Evolutionary conservation across 306 rosid species (phyloP).

Genomic region (Fagus crenata): DNA sequence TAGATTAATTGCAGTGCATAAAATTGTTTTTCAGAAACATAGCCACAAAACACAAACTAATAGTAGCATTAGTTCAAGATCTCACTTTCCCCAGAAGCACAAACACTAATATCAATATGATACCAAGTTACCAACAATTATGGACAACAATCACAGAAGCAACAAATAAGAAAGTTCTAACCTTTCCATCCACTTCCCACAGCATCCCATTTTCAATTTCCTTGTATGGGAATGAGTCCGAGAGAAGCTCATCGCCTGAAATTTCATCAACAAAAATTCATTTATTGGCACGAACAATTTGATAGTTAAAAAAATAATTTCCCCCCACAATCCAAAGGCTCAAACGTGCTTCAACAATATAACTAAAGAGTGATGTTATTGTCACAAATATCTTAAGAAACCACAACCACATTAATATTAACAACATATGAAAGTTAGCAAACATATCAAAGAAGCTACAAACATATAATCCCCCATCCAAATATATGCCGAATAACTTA

Average conservation of each 20-base stretch:
- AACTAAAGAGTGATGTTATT: not conserved
- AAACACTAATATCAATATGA: not conserved
- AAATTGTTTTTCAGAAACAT: not conserved
- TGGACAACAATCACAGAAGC: not conserved
- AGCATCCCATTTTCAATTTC: conserved; percentile 76
- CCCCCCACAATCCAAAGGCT: not conserved
- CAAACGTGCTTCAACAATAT: not conserved
- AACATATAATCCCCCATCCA: not conserved
- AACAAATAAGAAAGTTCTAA: conserved; percentile 21
- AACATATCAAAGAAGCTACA: not conserved
- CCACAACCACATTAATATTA: not conserved
- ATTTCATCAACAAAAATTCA: conserved; percentile 10
- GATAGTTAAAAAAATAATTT: not conserved
- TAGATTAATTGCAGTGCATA: too few relatives aligned
- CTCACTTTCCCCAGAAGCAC: not conserved
- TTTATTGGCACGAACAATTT: not conserved
- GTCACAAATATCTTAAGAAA: not conserved
- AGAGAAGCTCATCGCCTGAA: conserved; percentile 72
- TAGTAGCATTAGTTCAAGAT: not conserved
- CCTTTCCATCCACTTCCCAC: conserved; percentile 93
- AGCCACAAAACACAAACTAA: not conserved
- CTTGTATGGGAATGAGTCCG: conserved; percentile 77
- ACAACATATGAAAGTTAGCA: not conserved
- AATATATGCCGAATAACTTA: not conserved
- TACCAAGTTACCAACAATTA: not conserved